These are phyloP conservation scores for Ogataea hybrid DNA, from an alignment of 1,139 yeast genomes.

Conservation along the genomic window DNA sequence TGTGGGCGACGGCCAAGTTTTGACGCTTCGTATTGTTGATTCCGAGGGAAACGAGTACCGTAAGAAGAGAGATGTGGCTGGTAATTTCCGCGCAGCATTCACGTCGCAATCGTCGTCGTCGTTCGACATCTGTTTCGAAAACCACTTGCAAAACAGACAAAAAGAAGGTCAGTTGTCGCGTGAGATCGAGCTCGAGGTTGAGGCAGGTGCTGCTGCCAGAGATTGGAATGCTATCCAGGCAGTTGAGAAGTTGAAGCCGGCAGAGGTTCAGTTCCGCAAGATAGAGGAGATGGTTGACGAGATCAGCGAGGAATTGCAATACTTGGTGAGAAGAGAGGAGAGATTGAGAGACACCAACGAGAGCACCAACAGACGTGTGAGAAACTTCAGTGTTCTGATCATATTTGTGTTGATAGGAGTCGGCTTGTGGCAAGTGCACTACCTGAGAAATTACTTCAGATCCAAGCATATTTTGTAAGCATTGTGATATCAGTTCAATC, in stretches of 20 bases:
- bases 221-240: slow-evolving; percentile 97
- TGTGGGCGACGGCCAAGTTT: slow-evolving; percentile 80
- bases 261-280: slow-evolving; percentile 83
- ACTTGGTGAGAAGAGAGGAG: slow-evolving; percentile 84
- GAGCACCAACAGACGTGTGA: slow-evolving; percentile 83
- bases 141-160: slow-evolving; percentile 44
- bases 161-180: slow-evolving; percentile 44
- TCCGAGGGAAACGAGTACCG: slow-evolving; percentile 71
- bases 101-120: slow-evolving; percentile 82
- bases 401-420: slow-evolving; percentile 68
- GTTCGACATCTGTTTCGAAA: slow-evolving; percentile 88
- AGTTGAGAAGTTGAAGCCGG: slow-evolving; percentile 87
- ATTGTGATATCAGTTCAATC: slow-evolving; percentile 1
- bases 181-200: slow-evolving; percentile 85
- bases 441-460: slow-evolving; percentile 89
- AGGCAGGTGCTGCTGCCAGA: slow-evolving; percentile 94
- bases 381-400: slow-evolving; percentile 74
- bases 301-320: slow-evolving; percentile 72
- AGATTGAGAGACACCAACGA: slow-evolving; percentile 95
- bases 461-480: slow-evolving; percentile 83
- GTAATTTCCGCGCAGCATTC: slow-evolving; percentile 70
- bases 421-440: slow-evolving; percentile 90
- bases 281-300: slow-evolving; percentile 83
- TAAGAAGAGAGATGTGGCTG: slow-evolving; percentile 61
- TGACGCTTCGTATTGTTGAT: slow-evolving; percentile 62